Evolutionary conservation across 2,329 filamentous ascomycete genomes (phyloP).

Genomic region (Epichloe sylvatica): DNA sequence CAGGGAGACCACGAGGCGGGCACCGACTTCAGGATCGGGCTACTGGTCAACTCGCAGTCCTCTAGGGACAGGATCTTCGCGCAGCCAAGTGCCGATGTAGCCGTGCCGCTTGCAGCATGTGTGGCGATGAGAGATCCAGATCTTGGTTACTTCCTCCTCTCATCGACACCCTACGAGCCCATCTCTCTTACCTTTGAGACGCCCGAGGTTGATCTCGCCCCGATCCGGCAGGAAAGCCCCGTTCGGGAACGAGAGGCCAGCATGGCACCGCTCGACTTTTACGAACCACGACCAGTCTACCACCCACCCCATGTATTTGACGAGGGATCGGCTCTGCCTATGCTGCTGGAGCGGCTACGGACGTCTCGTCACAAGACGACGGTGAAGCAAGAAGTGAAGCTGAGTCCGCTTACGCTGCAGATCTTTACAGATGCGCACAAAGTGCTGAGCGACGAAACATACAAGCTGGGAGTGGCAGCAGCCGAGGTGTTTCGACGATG

Average conservation of each 20-base stretch:
- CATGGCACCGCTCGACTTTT: conserved; percentile 35
- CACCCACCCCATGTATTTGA: conserved; percentile 49
- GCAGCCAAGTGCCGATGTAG: conserved; percentile 32
- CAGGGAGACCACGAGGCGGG: conserved; percentile 41
- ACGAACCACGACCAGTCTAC: conserved; percentile 52
- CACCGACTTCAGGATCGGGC: conserved; percentile 46
- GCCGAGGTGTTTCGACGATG: conserved; percentile 61
- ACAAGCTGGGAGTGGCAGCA: conserved; percentile 52
- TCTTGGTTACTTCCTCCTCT: conserved; percentile 49
- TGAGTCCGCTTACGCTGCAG: conserved; percentile 57
- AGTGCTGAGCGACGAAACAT: conserved; percentile 54
- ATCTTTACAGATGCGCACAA: conserved; percentile 62
- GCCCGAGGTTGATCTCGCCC: conserved; percentile 36
- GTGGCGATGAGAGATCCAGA: conserved; percentile 45
- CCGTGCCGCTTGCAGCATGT: conserved; percentile 38
- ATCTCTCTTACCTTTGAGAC: conserved; percentile 45
- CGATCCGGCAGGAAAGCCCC: conserved; percentile 30
- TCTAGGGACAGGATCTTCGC: conserved; percentile 45
- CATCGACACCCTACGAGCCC: conserved; percentile 43
- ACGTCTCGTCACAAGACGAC: conserved; percentile 47
- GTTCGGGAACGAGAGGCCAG: conserved; percentile 27
- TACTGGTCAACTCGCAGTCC: conserved; percentile 44
- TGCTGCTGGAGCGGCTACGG: conserved; percentile 40
- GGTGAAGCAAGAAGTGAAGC: conserved; percentile 52
- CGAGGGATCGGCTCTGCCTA: conserved; percentile 39